Percentiles rank a stretch among this genome's conserved stretches.
Evolutionary conservation across 176 grass and related monocot species (phyloP).

Genomic region (Themeda triandra): DNA sequence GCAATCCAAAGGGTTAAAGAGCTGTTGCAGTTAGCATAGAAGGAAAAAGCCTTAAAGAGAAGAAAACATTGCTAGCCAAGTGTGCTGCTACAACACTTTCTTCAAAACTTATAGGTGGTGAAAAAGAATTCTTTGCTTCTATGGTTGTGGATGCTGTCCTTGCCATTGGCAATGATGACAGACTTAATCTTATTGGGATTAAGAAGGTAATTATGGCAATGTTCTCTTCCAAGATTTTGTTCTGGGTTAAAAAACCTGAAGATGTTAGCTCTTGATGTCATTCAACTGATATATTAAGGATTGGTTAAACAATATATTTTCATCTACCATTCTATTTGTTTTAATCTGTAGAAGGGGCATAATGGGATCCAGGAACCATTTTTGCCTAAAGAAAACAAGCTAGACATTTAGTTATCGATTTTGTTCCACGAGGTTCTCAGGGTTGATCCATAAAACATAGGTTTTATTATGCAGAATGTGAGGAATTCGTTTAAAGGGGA

Average conservation of each 20-base stretch:
- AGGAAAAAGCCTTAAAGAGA: constrained; percentile 90
- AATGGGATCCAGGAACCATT: not conserved
- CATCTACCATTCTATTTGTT: not conserved
- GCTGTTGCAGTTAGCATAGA: constrained; percentile 93
- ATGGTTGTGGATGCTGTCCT: constrained; percentile 97
- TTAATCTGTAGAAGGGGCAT: not conserved
- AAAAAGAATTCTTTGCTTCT: constrained; percentile 90
- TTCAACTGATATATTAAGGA: too few species aligned
- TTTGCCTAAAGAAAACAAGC: not conserved
- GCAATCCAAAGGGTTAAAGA: constrained; percentile 86
- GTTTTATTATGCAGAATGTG: not conserved
- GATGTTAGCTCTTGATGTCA: not conserved
- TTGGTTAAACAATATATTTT: not conserved
- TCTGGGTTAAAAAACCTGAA: not conserved
- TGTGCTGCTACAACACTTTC: constrained; percentile 94
- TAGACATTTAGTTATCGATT: not conserved
- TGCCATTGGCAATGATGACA: constrained; percentile 84
- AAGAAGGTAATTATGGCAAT: constrained; percentile 64
- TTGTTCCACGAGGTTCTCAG: not conserved
- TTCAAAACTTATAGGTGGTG: constrained; percentile 86
- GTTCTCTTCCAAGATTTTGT: not conserved
- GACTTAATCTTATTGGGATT: constrained; percentile 88
- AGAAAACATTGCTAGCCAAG: constrained; percentile 81
- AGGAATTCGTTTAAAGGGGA: not conserved
- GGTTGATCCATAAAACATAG: not conserved